Evolutionary conservation across 2,329 filamentous ascomycete species (phyloP).

Genomic region (Cladophialophora immunda): DNA sequence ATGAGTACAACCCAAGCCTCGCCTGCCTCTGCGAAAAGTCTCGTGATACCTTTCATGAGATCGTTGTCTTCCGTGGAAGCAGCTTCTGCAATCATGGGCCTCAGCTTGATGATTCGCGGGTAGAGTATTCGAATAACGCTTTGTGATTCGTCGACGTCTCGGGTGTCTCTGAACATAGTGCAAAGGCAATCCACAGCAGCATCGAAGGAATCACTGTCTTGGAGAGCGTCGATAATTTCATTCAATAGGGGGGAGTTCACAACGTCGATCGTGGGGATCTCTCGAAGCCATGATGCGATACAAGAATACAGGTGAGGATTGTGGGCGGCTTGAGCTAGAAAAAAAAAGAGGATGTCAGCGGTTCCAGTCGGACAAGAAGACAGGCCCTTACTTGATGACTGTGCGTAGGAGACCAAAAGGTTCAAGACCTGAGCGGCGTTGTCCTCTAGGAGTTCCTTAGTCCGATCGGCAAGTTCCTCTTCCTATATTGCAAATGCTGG

Average conservation of each 20-base stretch:
- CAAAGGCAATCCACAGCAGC: slow-evolving; percentile 92
- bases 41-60: slow-evolving; percentile 84
- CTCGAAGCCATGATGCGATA: slow-evolving; percentile 94
- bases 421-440: slow-evolving; percentile 88
- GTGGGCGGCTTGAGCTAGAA: slow-evolving; percentile 74
- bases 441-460: slow-evolving; percentile 86
- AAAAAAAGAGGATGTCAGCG: slow-evolving; percentile 40
- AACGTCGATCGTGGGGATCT: slow-evolving; percentile 84
- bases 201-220: slow-evolving; percentile 80
- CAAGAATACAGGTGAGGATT: slow-evolving; percentile 94
- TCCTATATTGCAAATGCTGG: slow-evolving; percentile 70
- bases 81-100: slow-evolving; percentile 76
- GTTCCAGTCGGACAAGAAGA: slow-evolving; percentile 35
- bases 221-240: slow-evolving; percentile 79
- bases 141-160: slow-evolving; percentile 90
- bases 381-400: slow-evolving; percentile 77
- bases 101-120: slow-evolving; percentile 78
- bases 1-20: slow-evolving; percentile 95
- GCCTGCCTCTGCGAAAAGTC: slow-evolving; percentile 90
- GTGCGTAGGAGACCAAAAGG: slow-evolving; percentile 87
- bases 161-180: slow-evolving; percentile 88
- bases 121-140: slow-evolving; percentile 83
- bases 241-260: slow-evolving; percentile 86
- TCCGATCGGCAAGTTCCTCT: slow-evolving; percentile 89
- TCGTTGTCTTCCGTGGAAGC: slow-evolving; percentile 85